Conservation (phyloP, 2,329 filamentous ascomycete species). For the Fusarium sp. region DNA sequence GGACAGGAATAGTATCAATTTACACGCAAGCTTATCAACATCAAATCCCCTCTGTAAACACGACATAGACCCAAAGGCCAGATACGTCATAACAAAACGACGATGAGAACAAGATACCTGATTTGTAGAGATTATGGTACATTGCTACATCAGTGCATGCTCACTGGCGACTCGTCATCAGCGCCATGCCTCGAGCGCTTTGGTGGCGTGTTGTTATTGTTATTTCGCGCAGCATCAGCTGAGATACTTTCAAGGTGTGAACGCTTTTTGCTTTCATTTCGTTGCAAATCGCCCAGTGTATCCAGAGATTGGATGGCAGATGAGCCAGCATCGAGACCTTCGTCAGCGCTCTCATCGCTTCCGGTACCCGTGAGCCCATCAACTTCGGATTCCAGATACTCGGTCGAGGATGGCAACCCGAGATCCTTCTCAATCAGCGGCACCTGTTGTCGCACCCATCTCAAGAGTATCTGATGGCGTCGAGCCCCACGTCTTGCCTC, state of each 20-base stretch:
- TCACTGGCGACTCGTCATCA: neutral
- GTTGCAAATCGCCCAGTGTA: neutral
- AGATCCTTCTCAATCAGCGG: slow-evolving; percentile 31
- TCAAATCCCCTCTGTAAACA: neutral
- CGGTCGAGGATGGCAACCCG: slow-evolving; percentile 6
- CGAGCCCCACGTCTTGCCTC: slow-evolving; percentile 19
- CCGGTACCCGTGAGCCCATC: slow-evolving; percentile 1
- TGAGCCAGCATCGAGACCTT: neutral
- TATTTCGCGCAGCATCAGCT: neutral
- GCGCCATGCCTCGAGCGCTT: slow-evolving; percentile 20
- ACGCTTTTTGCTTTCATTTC: slow-evolving; percentile 27
- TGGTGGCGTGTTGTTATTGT: neutral
- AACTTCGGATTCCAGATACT: neutral
- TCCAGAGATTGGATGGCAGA: neutral
- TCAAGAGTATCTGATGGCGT: slow-evolving; percentile 33
- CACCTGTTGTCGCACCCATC: slow-evolving; percentile 34
- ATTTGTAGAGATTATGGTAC: neutral
- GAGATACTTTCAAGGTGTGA: slow-evolving; percentile 12
- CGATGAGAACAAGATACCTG: neutral
- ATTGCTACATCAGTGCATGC: neutral
- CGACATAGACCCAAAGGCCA: slow-evolving; percentile 3
- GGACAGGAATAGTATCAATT: no score
- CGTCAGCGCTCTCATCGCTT: slow-evolving; percentile 14
- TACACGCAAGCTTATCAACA: neutral
- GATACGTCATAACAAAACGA: neutral